Evolutionary conservation across 306 rosid species (phyloP), one percentile per base, ranked within the genome.

Genomic region (Cicer chorassanicum): DNA sequence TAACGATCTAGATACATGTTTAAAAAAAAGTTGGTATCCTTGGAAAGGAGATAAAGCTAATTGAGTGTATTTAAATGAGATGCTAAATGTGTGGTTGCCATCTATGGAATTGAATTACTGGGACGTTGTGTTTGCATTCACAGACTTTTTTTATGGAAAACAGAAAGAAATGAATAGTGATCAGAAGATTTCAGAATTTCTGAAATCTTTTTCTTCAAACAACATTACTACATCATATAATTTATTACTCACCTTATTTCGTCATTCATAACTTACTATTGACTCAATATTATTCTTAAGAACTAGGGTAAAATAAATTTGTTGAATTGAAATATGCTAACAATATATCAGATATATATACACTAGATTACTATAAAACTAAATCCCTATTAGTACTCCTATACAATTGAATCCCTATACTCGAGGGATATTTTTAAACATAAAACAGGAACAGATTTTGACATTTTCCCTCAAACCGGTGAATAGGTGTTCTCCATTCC

Each of bases 1-100:
- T 34, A 67, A 91, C 79, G 45, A 86, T 62, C 94, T 91, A 84
- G 41, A 82, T 46, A 67, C 45, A 80, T 24, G 6, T 62, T 57
- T 11, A 18, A 7, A 9, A 14, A 39, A 54, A 76, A 29, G 45
- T 75, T 11, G 79, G 62, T 46, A 70, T 16, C 65, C 44, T 54
- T 77, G 24, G 57, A 18, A 54, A 9, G 59, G 34, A 21, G 34
- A 13, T 29, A 40, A 8, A 16, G 44, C 16, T 49, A 62, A 16
- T 36, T 43, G 16, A 18, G 19, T 50, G 6, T 50, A 14, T 14
- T 18, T 14, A 14, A 50, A 50, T 50, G 6, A 70, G 36, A 54
- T 70, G 43, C 6, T 51, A 50, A 8, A 36, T 12, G 60, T 24
- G 16, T 8, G 57, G 4, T 49, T 49, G 48, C 29, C 4, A 9